phyloP scores from a whole-genome alignment of 345 rosid species.

The Lumnitzera racemosa region DNA sequence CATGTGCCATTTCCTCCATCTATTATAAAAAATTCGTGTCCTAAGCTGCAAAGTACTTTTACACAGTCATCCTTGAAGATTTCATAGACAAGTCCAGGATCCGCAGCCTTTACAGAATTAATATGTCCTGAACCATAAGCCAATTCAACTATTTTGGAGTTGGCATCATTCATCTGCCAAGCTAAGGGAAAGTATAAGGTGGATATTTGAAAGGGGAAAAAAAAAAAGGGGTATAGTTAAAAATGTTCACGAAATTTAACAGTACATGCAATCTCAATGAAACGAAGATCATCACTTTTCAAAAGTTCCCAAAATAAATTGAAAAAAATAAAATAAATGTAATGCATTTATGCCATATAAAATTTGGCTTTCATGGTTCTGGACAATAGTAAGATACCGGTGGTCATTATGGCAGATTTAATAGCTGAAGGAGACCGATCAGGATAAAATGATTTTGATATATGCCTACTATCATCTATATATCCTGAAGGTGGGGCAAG shows the following conservation, averaged over 20 bases:
- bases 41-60: slow-evolving; percentile 32
- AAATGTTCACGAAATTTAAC: too few species aligned
- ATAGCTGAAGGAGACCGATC: slow-evolving; percentile 20
- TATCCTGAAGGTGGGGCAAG: too few species aligned
- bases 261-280: too few species aligned
- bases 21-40: slow-evolving; percentile 12
- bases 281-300: too few species aligned
- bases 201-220: too few species aligned
- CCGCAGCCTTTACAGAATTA: slow-evolving; percentile 33
- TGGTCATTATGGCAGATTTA: slow-evolving; percentile 59
- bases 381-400: slow-evolving; percentile 15
- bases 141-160: neutral
- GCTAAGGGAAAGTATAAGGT: too few species aligned
- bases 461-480: slow-evolving; percentile 6
- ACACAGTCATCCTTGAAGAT: slow-evolving; percentile 23
- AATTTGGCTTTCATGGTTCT: too few species aligned
- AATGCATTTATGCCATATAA: too few species aligned
- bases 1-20: slow-evolving; percentile 33
- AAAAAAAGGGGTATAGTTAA: too few species aligned
- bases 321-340: too few species aligned
- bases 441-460: slow-evolving; percentile 34
- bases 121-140: slow-evolving; percentile 45
- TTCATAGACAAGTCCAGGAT: slow-evolving; percentile 34
- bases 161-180: neutral
- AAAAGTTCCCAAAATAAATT: too few species aligned